A percentile compares a stretch with the other conserved stretches of the same genome.
Evolutionary conservation across 345 rosid species (phyloP).

Genomic region (Acer negundo): DNA sequence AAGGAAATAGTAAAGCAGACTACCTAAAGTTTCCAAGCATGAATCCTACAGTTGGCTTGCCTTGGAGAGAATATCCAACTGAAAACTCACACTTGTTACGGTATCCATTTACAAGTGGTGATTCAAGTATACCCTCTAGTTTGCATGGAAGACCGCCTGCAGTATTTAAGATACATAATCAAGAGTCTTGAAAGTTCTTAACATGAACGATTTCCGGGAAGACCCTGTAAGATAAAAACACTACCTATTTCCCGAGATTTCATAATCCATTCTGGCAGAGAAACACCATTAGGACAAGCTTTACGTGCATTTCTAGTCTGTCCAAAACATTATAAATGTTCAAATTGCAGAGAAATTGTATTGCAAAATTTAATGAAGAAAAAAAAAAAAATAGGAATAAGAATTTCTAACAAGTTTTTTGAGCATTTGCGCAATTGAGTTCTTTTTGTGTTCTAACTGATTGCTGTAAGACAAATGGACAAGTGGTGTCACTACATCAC

Average conservation of each 20-base stretch:
- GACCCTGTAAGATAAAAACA: constrained; percentile 19
- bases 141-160: constrained; percentile 91
- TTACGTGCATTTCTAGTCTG: constrained; percentile 93
- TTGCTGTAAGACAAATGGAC: constrained; percentile 72
- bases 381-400: constrained; percentile 14
- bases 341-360: constrained; percentile 21
- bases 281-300: constrained; percentile 83
- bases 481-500: constrained; percentile 85
- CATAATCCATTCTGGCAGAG: constrained; percentile 87
- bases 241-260: constrained; percentile 88
- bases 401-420: constrained; percentile 70
- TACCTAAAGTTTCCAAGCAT: constrained; percentile 95
- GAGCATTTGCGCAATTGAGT: constrained; percentile 61
- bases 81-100: constrained; percentile 95
- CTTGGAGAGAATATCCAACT: constrained; percentile 77
- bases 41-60: constrained; percentile 86
- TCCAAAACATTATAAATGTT: constrained; percentile 27
- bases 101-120: constrained; percentile 82
- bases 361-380: neutral
- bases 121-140: constrained; percentile 81
- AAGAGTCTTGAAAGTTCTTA: neutral
- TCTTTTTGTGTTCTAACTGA: constrained; percentile 72
- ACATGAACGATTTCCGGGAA: constrained; percentile 7
- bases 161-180: constrained; percentile 12
- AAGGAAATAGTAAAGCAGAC: constrained; percentile 11